A percentile compares a stretch with the other conserved stretches of the same genome.
Conservation (phyloP, 108 stramenopile species). For the Epipyxis sp. region DNA sequence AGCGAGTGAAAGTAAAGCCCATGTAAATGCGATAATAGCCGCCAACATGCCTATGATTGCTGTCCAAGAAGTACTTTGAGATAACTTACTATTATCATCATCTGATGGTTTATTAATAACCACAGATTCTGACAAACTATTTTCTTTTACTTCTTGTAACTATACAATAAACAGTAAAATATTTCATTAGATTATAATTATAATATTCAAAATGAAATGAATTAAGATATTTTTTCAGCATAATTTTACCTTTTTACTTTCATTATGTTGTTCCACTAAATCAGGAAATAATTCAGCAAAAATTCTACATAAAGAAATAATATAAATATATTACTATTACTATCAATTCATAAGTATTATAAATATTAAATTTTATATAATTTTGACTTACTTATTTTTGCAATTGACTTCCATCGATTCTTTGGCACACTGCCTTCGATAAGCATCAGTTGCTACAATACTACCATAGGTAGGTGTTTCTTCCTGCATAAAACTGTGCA, state of each 20-base stretch:
- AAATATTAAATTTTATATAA: not conserved
- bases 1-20: not conserved
- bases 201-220: too few species aligned
- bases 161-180: too few species aligned
- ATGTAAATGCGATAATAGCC: not conserved
- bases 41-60: not conserved
- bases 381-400: constrained; percentile 36
- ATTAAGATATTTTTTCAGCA: too few species aligned
- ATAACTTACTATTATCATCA: not conserved
- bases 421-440: constrained; percentile 69
- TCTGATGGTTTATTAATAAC: too few species aligned
- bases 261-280: constrained; percentile 50
- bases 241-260: constrained; percentile 41
- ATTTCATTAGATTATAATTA: too few species aligned
- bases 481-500: constrained; percentile 93
- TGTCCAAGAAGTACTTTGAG: constrained; percentile 9
- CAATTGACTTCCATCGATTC: constrained; percentile 71
- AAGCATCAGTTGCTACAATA: constrained; percentile 66
- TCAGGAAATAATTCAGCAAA: constrained; percentile 54
- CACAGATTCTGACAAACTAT: too few species aligned
- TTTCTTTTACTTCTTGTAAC: too few species aligned
- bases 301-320: constrained; percentile 2
- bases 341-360: not conserved
- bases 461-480: constrained; percentile 75
- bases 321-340: not conserved